Conservation (phyloP, 2,329 filamentous ascomycete species). For the Alternaria sp. region DNA sequence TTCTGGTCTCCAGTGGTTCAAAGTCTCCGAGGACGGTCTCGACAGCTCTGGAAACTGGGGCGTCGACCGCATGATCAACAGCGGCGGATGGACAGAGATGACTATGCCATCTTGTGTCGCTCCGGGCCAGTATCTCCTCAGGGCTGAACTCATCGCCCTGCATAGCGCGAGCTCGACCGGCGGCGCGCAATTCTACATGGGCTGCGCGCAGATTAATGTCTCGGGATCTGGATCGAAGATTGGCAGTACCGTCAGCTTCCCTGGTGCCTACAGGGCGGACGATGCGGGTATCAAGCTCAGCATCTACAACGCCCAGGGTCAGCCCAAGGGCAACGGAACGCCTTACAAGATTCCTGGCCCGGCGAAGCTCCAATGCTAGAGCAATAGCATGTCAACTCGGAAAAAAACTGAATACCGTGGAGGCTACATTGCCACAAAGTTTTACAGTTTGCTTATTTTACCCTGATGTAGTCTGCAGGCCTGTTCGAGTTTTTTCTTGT, state of each 20-base stretch:
- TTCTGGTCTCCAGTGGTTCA: slow-evolving; percentile 52
- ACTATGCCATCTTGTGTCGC: slow-evolving; percentile 47
- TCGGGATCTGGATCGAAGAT: slow-evolving; percentile 31
- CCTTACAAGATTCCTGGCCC: slow-evolving; percentile 61
- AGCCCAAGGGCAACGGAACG: slow-evolving; percentile 25
- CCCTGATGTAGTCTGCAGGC: background rate
- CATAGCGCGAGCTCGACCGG: slow-evolving; percentile 44
- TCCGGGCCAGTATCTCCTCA: slow-evolving; percentile 52
- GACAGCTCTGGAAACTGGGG: slow-evolving; percentile 54
- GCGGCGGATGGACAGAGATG: slow-evolving; percentile 55
- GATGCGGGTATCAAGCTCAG: slow-evolving; percentile 43
- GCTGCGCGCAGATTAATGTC: slow-evolving; percentile 46
- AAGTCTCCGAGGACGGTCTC: slow-evolving; percentile 51
- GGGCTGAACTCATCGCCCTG: slow-evolving; percentile 55
- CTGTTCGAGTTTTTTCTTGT: background rate
- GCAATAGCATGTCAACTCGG: too few relatives aligned
- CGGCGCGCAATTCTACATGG: slow-evolving; percentile 54
- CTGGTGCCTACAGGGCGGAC: slow-evolving; percentile 42
- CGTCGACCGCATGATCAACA: slow-evolving; percentile 58
- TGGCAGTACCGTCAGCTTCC: slow-evolving; percentile 39
- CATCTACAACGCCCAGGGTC: slow-evolving; percentile 35
- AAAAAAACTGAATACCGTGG: background rate
- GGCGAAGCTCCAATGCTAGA: slow-evolving; percentile 57
- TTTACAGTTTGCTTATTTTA: background rate
- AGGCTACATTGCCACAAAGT: background rate